Evolutionary conservation across 345 rosid genomes (phyloP), one percentile per base, ranked within the genome.

Genomic region (Citrus glauca): DNA sequence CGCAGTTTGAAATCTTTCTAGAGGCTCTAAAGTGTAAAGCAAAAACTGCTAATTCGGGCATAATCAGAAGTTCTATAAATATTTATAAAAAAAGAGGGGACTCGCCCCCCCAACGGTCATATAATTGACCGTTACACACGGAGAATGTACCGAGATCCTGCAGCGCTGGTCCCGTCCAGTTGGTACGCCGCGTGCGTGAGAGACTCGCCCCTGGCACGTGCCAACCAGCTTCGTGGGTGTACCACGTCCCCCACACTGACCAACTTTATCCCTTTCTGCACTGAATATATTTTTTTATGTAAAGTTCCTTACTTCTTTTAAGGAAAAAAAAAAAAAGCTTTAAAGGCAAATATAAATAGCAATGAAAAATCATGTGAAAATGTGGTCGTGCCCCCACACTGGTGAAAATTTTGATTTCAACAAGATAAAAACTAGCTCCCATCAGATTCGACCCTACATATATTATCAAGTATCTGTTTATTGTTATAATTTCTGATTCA

Each of bases 61-160:
- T 27, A 16, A 61, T 16, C 60, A 16, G 70, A 68, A 10, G 22
- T 72, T 65, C 19, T 65, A 69, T 76, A 19, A 81, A 83, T 81
- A 81, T 81, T 79, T 76, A 37, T 76, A 62, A 9, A 30, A 25
- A 11, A 13, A 53, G 4, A 17, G 24, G 5, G 2, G 27, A 30
- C 27, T 13, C 37, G 27, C 37, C 13, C 71, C 16, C 5, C 35
- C 79, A 85, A 85, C 88, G 90, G 88, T 87, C 84, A 82, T 74
- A 83, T 69, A 38, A 76, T 11, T 63, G 84, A 87, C 88, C 90
- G 90, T 87, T 85, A 57, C 79, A 5, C 77, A 1, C 69, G 84
- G 73, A 56, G 45, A 37, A 59, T 76, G 81, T 35, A 63, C 28
- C 55, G 24, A 71, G 82, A 74, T 71, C 37, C 37, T 13, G 55